Evolutionary conservation across 306 rosid species (phyloP).

Genomic region (Parietaria judaica): DNA sequence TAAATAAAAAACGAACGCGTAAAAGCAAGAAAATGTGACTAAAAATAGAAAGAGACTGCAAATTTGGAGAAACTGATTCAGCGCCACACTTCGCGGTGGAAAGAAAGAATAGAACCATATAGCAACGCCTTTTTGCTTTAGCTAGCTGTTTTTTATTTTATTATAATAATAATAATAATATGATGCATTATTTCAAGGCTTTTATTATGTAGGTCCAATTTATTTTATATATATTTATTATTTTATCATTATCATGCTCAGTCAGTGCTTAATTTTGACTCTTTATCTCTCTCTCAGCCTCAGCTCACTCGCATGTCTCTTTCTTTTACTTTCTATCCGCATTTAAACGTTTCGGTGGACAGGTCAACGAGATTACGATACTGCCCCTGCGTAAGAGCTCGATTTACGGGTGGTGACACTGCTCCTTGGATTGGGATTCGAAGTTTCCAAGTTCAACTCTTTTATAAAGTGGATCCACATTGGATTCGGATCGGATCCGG

Average conservation of each 20-base stretch:
- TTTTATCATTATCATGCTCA: too few species aligned
- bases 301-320: slow-evolving; percentile 3
- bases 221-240: too few species aligned
- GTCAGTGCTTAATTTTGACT: too few species aligned
- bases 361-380: slow-evolving; percentile 14
- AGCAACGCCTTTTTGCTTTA: neutral
- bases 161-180: neutral
- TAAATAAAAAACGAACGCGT: slow-evolving; percentile 26
- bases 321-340: neutral
- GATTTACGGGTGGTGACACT: slow-evolving; percentile 14
- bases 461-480: neutral
- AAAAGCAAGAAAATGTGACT: slow-evolving; percentile 10
- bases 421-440: neutral
- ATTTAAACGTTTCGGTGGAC: slow-evolving; percentile 53
- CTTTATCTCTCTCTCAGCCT: slow-evolving; percentile 2
- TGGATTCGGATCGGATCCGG: slow-evolving; percentile 11
- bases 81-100: slow-evolving; percentile 34
- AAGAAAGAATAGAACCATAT: too few species aligned
- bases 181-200: too few species aligned
- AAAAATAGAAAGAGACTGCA: slow-evolving; percentile 19
- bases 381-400: slow-evolving; percentile 2
- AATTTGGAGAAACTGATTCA: slow-evolving; percentile 19
- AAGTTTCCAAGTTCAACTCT: neutral
- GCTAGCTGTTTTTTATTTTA: slow-evolving; percentile 3
- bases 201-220: too few species aligned